phyloP scores from a whole-genome alignment of 2,329 filamentous ascomycete genomes.

The Ceratocystis harringtonii region DNA sequence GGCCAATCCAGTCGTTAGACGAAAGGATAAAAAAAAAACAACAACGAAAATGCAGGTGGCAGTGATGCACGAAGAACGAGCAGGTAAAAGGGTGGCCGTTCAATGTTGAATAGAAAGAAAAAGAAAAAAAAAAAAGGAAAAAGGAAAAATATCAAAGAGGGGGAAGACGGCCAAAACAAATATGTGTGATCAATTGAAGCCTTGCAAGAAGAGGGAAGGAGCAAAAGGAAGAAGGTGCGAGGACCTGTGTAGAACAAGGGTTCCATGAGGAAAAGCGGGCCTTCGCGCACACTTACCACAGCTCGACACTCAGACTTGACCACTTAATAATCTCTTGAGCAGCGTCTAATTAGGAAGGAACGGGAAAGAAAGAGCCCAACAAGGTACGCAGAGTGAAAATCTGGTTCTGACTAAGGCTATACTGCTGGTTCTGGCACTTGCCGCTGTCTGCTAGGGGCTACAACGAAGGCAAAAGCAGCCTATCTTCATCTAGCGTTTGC shows the following conservation, averaged over 20 bases:
- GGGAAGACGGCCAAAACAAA: background rate
- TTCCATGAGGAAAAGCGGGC: slow-evolving; percentile 1
- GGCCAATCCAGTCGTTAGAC: slow-evolving; percentile 6
- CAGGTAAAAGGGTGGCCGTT: background rate
- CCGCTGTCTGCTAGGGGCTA: background rate
- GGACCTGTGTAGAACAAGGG: background rate
- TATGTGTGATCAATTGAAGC: background rate
- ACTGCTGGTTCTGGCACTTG: background rate
- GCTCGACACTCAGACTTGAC: no score
- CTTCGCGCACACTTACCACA: background rate
- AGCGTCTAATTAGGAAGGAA: background rate
- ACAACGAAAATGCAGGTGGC: slow-evolving; percentile 6
- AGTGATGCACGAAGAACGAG: slow-evolving; percentile 4
- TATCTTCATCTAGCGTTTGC: background rate
- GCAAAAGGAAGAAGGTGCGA: slow-evolving; percentile 2
- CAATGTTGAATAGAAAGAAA: background rate
- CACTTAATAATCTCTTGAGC: background rate
- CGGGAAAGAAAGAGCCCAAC: background rate
- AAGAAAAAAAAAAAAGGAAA: background rate
- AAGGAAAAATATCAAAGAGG: background rate
- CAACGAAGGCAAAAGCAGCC: background rate
- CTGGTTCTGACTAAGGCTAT: background rate
- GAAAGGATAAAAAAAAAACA: slow-evolving; percentile 8
- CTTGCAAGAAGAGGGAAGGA: background rate
- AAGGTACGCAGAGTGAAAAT: background rate